These are phyloP conservation scores for Metrosideros polymorpha DNA, from an alignment of 441 rosid species.

Conservation along the genomic window DNA sequence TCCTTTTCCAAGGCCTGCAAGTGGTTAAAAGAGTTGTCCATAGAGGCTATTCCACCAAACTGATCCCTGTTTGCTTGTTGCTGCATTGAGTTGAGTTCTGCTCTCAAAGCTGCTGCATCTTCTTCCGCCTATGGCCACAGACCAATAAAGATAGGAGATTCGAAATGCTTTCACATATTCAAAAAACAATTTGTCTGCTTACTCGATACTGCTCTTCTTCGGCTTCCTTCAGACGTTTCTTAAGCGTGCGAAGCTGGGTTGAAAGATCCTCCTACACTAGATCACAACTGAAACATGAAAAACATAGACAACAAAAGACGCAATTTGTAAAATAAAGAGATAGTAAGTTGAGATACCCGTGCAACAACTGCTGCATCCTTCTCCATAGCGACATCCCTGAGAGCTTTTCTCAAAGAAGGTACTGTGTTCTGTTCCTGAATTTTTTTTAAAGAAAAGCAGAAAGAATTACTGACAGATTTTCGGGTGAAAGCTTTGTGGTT, in stretches of 20 bases:
- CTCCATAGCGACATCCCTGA: conserved; percentile 95
- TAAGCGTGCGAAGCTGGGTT: conserved; percentile 85
- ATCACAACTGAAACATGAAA: conserved; percentile 9
- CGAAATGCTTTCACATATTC: not conserved
- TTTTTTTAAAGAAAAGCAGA: not conserved
- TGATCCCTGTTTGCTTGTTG: conserved; percentile 8
- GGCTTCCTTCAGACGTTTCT: conserved; percentile 83
- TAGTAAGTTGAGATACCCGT: conserved; percentile 34
- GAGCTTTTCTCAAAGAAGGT: conserved; percentile 90
- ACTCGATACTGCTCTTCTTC: conserved; percentile 95
- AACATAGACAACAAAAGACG: not conserved
- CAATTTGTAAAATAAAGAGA: not conserved
- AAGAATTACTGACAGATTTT: not conserved
- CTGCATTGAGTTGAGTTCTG: conserved; percentile 17
- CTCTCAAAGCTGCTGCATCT: conserved; percentile 45
- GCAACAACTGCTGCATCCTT: conserved; percentile 98
- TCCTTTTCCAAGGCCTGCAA: conserved; percentile 17
- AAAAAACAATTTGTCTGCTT: conserved; percentile 16
- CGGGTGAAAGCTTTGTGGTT: not conserved
- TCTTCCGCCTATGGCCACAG: conserved; percentile 76
- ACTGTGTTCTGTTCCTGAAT: conserved; percentile 78
- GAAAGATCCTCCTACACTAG: conserved; percentile 86
- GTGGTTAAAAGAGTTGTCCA: conserved; percentile 7
- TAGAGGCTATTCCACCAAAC: conserved; percentile 3
- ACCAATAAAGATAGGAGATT: not conserved